Evolutionary conservation across 2,329 filamentous ascomycete species (phyloP).

Genomic region (Epichloe bromicola): DNA sequence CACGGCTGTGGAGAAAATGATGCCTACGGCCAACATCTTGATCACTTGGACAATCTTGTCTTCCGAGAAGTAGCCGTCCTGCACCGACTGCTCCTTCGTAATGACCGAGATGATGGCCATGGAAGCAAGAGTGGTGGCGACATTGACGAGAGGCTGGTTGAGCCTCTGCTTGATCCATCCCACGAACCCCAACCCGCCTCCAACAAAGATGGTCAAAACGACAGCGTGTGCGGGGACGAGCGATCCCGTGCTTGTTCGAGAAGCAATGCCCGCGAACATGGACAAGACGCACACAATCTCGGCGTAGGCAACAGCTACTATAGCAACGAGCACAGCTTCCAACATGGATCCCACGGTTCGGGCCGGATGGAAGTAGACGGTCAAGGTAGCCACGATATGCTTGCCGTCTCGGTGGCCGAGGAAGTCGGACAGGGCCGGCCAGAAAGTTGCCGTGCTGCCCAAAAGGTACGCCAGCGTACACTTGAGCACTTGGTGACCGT

Average conservation of each 20-base stretch:
- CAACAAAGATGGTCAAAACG: conserved; percentile 72
- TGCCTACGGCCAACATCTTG: conserved; percentile 73
- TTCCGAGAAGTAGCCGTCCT: conserved; percentile 67
- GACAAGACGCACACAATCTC: conserved; percentile 61
- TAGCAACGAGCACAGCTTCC: conserved; percentile 65
- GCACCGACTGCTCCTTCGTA: conserved; percentile 82
- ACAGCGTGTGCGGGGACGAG: conserved; percentile 63
- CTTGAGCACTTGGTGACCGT: conserved; percentile 72
- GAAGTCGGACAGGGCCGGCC: conserved; percentile 56
- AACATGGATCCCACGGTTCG: conserved; percentile 80
- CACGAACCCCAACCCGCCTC: conserved; percentile 73
- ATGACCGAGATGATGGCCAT: conserved; percentile 81
- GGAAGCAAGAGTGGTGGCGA: conserved; percentile 73
- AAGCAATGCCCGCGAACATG: conserved; percentile 78
- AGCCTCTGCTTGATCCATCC: conserved; percentile 77
- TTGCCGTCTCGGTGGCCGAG: conserved; percentile 81
- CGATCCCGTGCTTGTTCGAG: conserved; percentile 52
- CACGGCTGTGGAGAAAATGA: conserved; percentile 55
- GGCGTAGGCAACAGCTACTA: conserved; percentile 63
- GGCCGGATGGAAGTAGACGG: conserved; percentile 89
- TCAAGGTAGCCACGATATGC: conserved; percentile 85
- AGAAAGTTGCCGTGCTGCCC: conserved; percentile 76
- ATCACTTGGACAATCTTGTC: conserved; percentile 71
- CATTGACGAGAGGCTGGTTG: conserved; percentile 68
- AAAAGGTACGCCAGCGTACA: conserved; percentile 83